A percentile compares a stretch with the other conserved stretches of the same genome.
Evolutionary conservation across 2,329 filamentous ascomycete species (phyloP).

Genomic region (Cordyceps cateniannulata): DNA sequence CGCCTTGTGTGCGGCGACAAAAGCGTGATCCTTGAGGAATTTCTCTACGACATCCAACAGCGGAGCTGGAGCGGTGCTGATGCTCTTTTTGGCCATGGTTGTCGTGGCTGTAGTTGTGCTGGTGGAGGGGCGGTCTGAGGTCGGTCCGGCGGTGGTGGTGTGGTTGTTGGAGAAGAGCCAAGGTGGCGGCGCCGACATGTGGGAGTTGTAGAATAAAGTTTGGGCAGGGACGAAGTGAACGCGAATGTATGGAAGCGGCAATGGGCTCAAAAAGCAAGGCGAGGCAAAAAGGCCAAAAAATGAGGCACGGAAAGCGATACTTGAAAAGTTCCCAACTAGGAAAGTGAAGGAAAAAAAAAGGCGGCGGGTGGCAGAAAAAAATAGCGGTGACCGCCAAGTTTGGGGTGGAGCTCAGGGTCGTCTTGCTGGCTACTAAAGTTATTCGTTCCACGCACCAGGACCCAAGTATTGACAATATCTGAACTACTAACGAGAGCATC

Average conservation of each 20-base stretch:
- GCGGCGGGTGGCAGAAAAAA: slow-evolving; percentile 8
- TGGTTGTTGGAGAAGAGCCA: slow-evolving; percentile 40
- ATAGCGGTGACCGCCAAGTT: slow-evolving; percentile 4
- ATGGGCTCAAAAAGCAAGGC: not conserved
- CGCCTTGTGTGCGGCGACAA: slow-evolving; percentile 45
- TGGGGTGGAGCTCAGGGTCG: slow-evolving; percentile 1
- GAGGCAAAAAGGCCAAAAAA: not conserved
- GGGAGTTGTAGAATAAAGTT: not conserved
- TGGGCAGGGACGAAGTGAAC: not conserved
- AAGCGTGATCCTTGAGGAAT: slow-evolving; percentile 63
- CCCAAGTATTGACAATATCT: too few species aligned
- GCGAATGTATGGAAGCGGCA: not conserved
- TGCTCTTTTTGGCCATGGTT: slow-evolving; percentile 30
- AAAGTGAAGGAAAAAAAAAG: not conserved
- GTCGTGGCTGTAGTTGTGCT: too few species aligned
- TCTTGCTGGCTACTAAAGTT: not conserved
- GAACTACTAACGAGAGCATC: too few species aligned
- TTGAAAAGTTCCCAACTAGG: not conserved
- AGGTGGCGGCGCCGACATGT: slow-evolving; percentile 33
- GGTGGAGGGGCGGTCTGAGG: slow-evolving; percentile 12
- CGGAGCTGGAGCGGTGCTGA: slow-evolving; percentile 39
- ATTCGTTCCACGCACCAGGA: too few species aligned
- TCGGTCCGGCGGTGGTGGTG: slow-evolving; percentile 13
- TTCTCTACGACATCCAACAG: slow-evolving; percentile 60
- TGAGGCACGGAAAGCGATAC: not conserved